Evolutionary conservation across 495 filamentous ascomycete genomes (phyloP), one percentile per base, ranked within the genome.

Genomic region (Xylaria intraflava): DNA sequence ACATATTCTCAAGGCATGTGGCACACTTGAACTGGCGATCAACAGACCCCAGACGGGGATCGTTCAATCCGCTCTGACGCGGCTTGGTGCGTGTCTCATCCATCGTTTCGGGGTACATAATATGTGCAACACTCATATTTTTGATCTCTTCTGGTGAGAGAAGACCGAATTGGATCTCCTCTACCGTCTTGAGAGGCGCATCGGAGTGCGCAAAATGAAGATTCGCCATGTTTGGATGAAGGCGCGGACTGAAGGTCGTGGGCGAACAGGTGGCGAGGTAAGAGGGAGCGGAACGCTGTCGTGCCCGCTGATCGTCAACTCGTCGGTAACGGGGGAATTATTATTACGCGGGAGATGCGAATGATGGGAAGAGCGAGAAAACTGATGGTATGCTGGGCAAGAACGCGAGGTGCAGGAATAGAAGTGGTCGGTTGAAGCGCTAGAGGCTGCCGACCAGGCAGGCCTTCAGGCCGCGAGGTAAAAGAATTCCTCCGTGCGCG

Each of bases 121-220:
- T 89, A 62, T 90, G 86, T 27, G 82, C 84, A 43, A 96, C 91
- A 72, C 90, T 96, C 89, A 95, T 91, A 54, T 83, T 86, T 75
- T 97, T 97, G 72, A 96, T 94, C 71, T 99, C 94, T 66, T 97
- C 92, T 1, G 94, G 93, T 16, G 90, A 91, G 63, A 96, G 76
- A 55, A 99, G 83, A 62, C 93, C 93, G 71, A 99, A 99, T 75
- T 97, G 94, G 58, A 99, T 95, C 79, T 97, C 93, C 78, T 95
- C 83, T 57, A 99, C 89, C 51, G 85, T 89, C 76, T 90, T 89
- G 80, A 96, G 76, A 61, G 90, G 89, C 82, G 93, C 93, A 77
- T 88, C 90, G 60, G 93, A 97, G 67, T 89, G 86, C 51, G 86
- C 79, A 60, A 96, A 95, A 65, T 85, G 85, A 62, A 95, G 85